A percentile compares a stretch with the other conserved stretches of the same genome.
phyloP scores from a whole-genome alignment of 768 basidiomycete genomes.

The Lactifluus echinatus region DNA sequence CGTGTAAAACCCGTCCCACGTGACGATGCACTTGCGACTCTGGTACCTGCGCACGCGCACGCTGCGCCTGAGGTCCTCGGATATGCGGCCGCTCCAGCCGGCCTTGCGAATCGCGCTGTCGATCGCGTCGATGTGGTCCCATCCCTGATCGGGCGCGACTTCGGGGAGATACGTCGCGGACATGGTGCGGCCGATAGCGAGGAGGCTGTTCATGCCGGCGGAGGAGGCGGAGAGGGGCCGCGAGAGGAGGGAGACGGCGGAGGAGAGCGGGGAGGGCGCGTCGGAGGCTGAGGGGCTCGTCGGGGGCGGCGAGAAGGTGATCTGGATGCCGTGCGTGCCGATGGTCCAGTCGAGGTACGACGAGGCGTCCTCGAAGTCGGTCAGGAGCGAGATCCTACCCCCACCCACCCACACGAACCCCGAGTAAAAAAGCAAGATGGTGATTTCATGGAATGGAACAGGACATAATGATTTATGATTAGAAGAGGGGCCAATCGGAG shows the following conservation, averaged over 20 bases:
- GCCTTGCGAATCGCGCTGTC: constrained; percentile 91
- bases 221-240: constrained; percentile 22
- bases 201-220: not conserved
- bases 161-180: constrained; percentile 91
- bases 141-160: constrained; percentile 87
- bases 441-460: no score
- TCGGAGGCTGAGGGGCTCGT: constrained; percentile 43
- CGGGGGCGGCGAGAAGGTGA: constrained; percentile 78
- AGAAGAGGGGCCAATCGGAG: not conserved
- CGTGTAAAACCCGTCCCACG: constrained; percentile 67
- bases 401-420: not conserved
- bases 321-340: constrained; percentile 86
- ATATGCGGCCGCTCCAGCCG: constrained; percentile 77
- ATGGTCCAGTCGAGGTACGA: constrained; percentile 91
- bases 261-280: constrained; percentile 64
- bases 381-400: constrained; percentile 67
- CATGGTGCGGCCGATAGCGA: constrained; percentile 48
- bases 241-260: constrained; percentile 48
- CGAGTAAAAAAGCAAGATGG: no score
- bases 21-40: constrained; percentile 56
- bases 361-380: constrained; percentile 79
- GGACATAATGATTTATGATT: not conserved
- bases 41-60: constrained; percentile 77
- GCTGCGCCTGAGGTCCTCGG: constrained; percentile 71
- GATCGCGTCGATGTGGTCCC: constrained; percentile 84